Evolutionary conservation across 345 rosid genomes (phyloP).

Genomic region (Eucalyptus regnans): DNA sequence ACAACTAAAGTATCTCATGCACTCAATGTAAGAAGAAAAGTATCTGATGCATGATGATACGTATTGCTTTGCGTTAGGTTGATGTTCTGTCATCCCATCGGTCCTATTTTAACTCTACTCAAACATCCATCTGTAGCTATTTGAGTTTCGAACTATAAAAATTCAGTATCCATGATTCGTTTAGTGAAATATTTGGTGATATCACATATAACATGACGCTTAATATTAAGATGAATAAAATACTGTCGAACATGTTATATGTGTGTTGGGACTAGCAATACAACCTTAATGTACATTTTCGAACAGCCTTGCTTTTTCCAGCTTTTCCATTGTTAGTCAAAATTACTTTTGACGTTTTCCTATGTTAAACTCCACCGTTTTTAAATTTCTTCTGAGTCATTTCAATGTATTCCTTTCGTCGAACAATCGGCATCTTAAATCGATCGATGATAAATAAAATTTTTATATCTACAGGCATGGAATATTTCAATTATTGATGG

Average conservation of each 20-base stretch:
- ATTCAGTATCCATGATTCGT: not conserved
- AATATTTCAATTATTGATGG: constrained; percentile 59
- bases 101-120: not conserved
- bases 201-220: not conserved
- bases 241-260: not conserved
- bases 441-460: not conserved
- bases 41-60: not conserved
- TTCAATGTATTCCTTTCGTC: not conserved
- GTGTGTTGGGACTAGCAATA: not conserved
- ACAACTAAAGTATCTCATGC: not conserved
- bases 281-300: not conserved
- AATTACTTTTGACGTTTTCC: not conserved
- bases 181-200: not conserved
- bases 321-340: not conserved
- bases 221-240: not conserved
- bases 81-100: not conserved
- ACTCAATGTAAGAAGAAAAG: not conserved
- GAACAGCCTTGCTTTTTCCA: not conserved
- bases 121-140: accelerated
- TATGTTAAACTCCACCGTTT: not conserved
- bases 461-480: constrained; percentile 40
- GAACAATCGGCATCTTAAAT: not conserved
- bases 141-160: accelerated
- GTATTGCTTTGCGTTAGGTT: accelerated
- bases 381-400: not conserved